Percentiles rank a stretch among this genome's conserved stretches.
These are phyloP conservation scores for Terfezia boudieri DNA, from an alignment of 495 filamentous ascomycete species.

Conservation along the genomic window DNA sequence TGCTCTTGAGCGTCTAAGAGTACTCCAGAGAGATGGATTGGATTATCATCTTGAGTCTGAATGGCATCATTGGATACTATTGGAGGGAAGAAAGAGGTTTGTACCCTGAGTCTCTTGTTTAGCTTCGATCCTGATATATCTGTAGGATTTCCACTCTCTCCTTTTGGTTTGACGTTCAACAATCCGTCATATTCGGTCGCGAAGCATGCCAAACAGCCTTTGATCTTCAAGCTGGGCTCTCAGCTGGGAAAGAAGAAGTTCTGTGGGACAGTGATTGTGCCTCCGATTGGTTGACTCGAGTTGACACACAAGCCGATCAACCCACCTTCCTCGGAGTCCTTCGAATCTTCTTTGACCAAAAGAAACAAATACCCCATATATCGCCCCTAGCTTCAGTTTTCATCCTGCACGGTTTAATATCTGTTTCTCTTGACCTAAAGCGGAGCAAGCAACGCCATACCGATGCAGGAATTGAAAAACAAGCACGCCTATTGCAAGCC, in stretches of 20 bases:
- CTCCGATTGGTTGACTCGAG: conserved; percentile 12
- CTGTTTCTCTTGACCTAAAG: conserved; percentile 17
- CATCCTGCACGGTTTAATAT: conserved; percentile 17
- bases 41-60: conserved; percentile 17
- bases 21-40: conserved; percentile 11
- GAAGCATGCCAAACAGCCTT: conserved; percentile 16
- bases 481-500: conserved; percentile 9
- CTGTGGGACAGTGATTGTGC: conserved; percentile 16
- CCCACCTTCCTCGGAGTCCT: conserved; percentile 13
- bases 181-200: conserved; percentile 16
- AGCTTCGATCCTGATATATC: neutral
- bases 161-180: conserved; percentile 19
- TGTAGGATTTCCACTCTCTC: conserved; percentile 15
- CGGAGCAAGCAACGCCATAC: conserved; percentile 8
- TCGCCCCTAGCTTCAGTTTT: conserved; percentile 15
- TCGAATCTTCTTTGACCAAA: conserved; percentile 15
- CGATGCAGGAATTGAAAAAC: conserved; percentile 14
- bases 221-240: conserved; percentile 14
- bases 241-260: conserved; percentile 11
- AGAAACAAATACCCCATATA: conserved; percentile 10
- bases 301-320: conserved; percentile 12
- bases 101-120: neutral
- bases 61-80: conserved; percentile 18
- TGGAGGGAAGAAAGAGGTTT: conserved; percentile 17
- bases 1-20: conserved; percentile 12